Conservation (phyloP, 2,329 filamentous ascomycete species). For the Ophiosphaerella korrae region DNA sequence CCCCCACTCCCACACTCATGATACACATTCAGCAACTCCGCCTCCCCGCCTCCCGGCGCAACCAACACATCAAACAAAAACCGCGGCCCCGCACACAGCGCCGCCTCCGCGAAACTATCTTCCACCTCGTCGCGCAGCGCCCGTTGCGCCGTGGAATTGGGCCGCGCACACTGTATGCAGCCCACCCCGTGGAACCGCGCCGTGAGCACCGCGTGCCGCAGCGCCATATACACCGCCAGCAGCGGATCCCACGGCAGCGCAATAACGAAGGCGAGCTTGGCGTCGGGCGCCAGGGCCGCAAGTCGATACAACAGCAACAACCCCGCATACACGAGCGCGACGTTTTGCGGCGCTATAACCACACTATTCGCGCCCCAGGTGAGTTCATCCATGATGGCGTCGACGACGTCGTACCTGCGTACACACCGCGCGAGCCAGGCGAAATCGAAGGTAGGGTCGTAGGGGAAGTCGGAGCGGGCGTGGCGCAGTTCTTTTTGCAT, state of each 20-base stretch:
- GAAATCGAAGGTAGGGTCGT: constrained; percentile 12
- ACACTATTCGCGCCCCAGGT: constrained; percentile 33
- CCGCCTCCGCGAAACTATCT: constrained; percentile 36
- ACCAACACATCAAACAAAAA: constrained; percentile 32
- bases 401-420: constrained; percentile 34
- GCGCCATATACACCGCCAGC: constrained; percentile 32
- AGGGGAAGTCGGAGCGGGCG: constrained; percentile 34
- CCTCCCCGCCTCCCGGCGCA: no score
- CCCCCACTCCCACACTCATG: constrained; percentile 24
- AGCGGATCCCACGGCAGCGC: constrained; percentile 30
- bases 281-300: constrained; percentile 13
- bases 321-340: constrained; percentile 31
- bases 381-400: constrained; percentile 39
- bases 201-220: constrained; percentile 34
- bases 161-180: constrained; percentile 39
- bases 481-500: constrained; percentile 33
- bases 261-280: constrained; percentile 27
- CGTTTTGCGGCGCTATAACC: constrained; percentile 14
- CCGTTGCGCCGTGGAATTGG: constrained; percentile 37
- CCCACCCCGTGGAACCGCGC: constrained; percentile 40
- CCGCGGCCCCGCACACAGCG: constrained; percentile 26
- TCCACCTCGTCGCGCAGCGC: constrained; percentile 37
- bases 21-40: constrained; percentile 32
- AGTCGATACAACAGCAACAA: constrained; percentile 33
- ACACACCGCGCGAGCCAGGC: constrained; percentile 37